Evolutionary conservation across 257 asterid species (phyloP).

Genomic region (Gynochthodes officinalis): DNA sequence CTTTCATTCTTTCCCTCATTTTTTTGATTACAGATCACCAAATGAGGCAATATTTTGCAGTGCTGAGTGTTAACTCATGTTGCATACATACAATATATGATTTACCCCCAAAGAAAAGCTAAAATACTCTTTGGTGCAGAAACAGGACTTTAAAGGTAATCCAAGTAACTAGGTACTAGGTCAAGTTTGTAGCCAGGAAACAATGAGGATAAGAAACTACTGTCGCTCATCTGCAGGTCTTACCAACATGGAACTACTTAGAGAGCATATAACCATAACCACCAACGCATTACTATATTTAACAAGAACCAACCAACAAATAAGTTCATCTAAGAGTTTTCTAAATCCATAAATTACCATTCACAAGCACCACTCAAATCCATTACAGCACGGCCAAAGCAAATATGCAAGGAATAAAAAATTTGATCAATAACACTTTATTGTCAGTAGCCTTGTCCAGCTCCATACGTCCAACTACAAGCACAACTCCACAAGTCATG

Average conservation of each 20-base stretch:
- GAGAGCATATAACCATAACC: background rate
- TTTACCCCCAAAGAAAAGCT: background rate
- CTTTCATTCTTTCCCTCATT: background rate
- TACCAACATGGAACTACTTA: background rate
- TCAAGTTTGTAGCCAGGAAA: background rate
- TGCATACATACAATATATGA: background rate
- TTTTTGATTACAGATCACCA: background rate
- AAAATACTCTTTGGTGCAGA: no score
- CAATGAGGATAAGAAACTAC: background rate
- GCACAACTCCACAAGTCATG: background rate
- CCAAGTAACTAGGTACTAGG: background rate
- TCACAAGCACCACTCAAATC: background rate
- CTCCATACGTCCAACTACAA: no score
- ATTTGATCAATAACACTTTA: background rate
- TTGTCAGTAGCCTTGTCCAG: background rate
- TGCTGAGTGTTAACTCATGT: background rate
- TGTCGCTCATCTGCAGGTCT: background rate
- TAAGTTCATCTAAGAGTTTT: background rate
- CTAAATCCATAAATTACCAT: background rate
- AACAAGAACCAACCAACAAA: background rate
- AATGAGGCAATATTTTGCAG: background rate
- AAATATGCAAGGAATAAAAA: background rate
- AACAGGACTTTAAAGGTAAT: background rate
- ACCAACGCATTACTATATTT: background rate
- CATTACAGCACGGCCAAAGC: background rate